Conservation (phyloP, 352 stramenopile species). For the Pythium folliculosum region DNA sequence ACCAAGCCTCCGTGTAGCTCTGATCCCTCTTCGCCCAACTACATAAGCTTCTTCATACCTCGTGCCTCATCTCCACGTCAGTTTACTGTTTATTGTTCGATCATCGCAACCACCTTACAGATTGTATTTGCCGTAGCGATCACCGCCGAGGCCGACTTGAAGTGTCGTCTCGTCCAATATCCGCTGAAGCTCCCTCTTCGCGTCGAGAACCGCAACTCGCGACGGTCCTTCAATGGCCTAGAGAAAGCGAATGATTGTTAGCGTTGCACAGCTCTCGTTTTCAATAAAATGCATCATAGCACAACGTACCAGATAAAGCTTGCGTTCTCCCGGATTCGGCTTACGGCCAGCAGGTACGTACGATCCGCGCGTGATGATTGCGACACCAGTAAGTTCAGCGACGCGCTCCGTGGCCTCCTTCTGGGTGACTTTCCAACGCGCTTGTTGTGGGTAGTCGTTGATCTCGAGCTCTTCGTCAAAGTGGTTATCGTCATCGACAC, state of each 20-base stretch:
- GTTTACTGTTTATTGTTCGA: constrained; percentile 24
- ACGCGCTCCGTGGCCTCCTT: constrained; percentile 88
- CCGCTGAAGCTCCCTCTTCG: constrained; percentile 77
- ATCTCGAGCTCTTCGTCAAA: constrained; percentile 93
- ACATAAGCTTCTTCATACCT: no score
- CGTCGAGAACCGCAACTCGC: constrained; percentile 71
- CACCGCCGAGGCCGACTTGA: constrained; percentile 81
- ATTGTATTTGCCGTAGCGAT: constrained; percentile 91
- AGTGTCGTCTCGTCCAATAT: constrained; percentile 90
- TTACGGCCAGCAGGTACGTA: constrained; percentile 87
- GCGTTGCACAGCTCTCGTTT: neutral
- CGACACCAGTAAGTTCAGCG: constrained; percentile 84
- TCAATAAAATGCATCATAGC: neutral
- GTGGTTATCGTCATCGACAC: constrained; percentile 50
- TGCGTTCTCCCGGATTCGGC: constrained; percentile 80
- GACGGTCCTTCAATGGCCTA: constrained; percentile 82
- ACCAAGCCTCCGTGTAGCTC: no score
- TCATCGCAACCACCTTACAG: constrained; percentile 45
- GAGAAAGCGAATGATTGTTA: constrained; percentile 6
- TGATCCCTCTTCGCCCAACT: no score
- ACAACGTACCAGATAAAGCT: constrained; percentile 84
- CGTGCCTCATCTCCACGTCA: constrained; percentile 13
- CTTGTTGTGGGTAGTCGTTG: constrained; percentile 94
- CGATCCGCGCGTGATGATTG: constrained; percentile 89
- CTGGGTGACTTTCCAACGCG: constrained; percentile 85